Percentiles rank a stretch among this genome's conserved stretches.
Conservation (phyloP, 305 asterid species). For the Solanum hybrid region DNA sequence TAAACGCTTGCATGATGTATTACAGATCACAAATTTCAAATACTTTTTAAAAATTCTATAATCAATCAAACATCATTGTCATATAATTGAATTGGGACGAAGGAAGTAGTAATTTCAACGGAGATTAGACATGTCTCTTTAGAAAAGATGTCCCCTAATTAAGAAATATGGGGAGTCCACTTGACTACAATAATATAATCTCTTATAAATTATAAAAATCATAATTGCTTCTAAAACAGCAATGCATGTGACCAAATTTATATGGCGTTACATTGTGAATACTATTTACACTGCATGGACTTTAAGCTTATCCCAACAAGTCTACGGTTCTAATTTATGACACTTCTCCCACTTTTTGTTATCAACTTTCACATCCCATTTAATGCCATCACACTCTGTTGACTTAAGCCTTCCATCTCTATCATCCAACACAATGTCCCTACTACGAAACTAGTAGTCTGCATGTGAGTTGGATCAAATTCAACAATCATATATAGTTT, state of each 20-base stretch:
- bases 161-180: not conserved
- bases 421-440: not conserved
- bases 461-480: not conserved
- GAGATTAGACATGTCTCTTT: not conserved
- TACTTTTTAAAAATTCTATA: no score
- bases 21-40: no score
- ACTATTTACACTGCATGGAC: not conserved
- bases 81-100: not conserved
- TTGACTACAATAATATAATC: not conserved
- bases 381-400: not conserved
- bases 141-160: not conserved
- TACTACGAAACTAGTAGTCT: not conserved
- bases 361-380: not conserved
- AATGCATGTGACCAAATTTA: constrained; percentile 2
- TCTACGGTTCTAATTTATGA: not conserved
- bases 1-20: no score
- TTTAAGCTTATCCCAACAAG: not conserved
- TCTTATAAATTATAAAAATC: not conserved
- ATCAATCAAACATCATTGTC: not conserved
- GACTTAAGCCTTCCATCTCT: not conserved
- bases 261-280: not conserved
- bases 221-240: not conserved
- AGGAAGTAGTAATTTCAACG: not conserved
- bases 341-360: not conserved
- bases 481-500: no score